Percentiles rank a stretch among this genome's conserved stretches.
Evolutionary conservation across 305 asterid species (phyloP).

Genomic region (Solanum hybrid): DNA sequence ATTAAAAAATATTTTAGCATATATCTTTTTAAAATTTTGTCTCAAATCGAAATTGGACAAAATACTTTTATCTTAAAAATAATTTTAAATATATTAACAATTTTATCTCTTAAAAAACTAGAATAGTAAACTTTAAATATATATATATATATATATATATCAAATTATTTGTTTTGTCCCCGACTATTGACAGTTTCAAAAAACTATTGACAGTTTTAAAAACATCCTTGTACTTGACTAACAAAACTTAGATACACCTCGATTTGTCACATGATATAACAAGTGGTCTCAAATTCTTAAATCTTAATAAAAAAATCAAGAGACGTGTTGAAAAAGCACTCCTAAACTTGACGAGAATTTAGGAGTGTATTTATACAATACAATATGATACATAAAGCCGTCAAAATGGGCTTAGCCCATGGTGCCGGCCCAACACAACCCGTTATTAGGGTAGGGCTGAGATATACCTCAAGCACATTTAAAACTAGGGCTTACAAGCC

Average conservation of each 20-base stretch:
- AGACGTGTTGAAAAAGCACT: neutral
- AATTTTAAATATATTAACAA: too few species aligned
- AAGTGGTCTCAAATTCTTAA: neutral
- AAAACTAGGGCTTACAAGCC: neutral
- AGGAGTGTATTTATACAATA: neutral
- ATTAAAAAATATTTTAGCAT: too few species aligned
- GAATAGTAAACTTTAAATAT: neutral
- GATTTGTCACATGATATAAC: neutral
- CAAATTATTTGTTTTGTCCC: too few species aligned
- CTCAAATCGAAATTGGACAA: too few species aligned
- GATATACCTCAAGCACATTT: neutral
- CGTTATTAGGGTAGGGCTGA: neutral
- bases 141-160: too few species aligned
- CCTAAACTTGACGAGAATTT: neutral
- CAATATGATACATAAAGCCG: neutral
- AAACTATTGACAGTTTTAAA: too few species aligned
- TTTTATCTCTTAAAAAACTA: too few species aligned
- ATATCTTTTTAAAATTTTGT: too few species aligned
- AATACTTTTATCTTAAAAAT: too few species aligned
- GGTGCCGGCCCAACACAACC: too few species aligned
- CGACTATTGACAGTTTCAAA: neutral
- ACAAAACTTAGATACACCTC: neutral
- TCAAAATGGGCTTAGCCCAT: neutral
- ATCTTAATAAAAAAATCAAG: neutral
- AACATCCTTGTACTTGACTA: too few species aligned